These are phyloP conservation scores for Citrus unshiu DNA, from an alignment of 345 rosid genomes.

Conservation along the genomic window DNA sequence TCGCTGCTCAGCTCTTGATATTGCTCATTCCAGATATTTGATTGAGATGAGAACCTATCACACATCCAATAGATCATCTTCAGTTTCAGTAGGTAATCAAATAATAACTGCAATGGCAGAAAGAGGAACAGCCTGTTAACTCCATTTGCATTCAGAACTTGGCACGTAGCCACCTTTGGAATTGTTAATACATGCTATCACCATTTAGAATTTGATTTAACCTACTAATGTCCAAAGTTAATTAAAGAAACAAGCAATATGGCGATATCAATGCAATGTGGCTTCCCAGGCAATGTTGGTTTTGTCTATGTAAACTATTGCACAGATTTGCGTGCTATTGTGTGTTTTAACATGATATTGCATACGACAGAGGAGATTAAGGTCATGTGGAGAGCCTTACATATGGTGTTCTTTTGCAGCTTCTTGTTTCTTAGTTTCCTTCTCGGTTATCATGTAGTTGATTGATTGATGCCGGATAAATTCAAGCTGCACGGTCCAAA, in stretches of 20 bases:
- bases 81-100: background rate
- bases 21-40: slow-evolving; percentile 10
- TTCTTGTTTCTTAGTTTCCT: slow-evolving; percentile 28
- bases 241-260: background rate
- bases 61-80: background rate
- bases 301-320: background rate
- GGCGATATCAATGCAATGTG: background rate
- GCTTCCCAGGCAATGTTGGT: background rate
- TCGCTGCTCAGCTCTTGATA: slow-evolving; percentile 13
- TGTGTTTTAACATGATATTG: background rate
- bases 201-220: too few species aligned
- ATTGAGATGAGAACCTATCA: slow-evolving; percentile 27
- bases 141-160: background rate
- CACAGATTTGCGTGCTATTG: background rate
- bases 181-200: background rate
- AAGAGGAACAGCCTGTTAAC: background rate
- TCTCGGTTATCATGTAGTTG: slow-evolving; percentile 30
- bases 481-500: slow-evolving; percentile 49
- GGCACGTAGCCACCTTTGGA: background rate
- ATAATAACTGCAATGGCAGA: background rate
- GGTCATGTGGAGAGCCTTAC: slow-evolving; percentile 35
- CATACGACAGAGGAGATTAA: background rate
- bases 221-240: background rate
- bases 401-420: slow-evolving; percentile 25
- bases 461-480: slow-evolving; percentile 64